Percentiles rank a stretch among this genome's conserved stretches.
Evolutionary conservation across 2,329 filamentous ascomycete genomes (phyloP).

Genomic region (Claviceps quebecensis): DNA sequence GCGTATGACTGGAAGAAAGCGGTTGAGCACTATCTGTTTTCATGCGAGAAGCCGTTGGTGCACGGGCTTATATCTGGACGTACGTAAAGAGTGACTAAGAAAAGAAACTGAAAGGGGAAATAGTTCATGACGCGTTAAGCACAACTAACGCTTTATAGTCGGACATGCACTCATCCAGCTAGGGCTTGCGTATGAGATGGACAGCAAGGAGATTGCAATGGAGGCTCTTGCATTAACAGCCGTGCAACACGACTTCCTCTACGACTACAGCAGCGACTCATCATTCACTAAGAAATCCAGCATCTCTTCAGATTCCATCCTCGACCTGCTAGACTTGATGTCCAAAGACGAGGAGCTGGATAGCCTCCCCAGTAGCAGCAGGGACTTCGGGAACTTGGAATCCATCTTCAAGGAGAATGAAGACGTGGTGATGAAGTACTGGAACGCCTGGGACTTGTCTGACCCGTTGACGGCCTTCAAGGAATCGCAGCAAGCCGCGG

Average conservation of each 20-base stretch:
- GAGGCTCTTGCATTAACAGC: conserved; percentile 65
- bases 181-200: conserved; percentile 83
- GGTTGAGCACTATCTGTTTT: conserved; percentile 61
- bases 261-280: conserved; percentile 57
- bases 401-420: conserved; percentile 56
- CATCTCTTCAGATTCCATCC: conserved; percentile 45
- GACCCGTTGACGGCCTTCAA: conserved; percentile 63
- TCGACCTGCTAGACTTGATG: conserved; percentile 59
- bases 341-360: conserved; percentile 56
- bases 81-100: conserved; percentile 28
- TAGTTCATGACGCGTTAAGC: too few relatives aligned
- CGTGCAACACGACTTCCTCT: conserved; percentile 42
- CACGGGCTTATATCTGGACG: conserved; percentile 67
- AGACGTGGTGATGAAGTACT: conserved; percentile 65
- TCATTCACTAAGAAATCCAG: conserved; percentile 53
- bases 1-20: conserved; percentile 77
- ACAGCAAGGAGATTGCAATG: conserved; percentile 72
- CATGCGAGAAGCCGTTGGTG: conserved; percentile 61
- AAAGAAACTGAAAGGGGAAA: neutral
- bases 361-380: conserved; percentile 42
- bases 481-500: conserved; percentile 49
- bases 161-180: conserved; percentile 90
- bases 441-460: conserved; percentile 70
- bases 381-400: conserved; percentile 49
- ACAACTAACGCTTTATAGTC: conserved; percentile 35